Evolutionary conservation across 345 rosid genomes (phyloP).

Genomic region (Gossypioides kirkii): DNA sequence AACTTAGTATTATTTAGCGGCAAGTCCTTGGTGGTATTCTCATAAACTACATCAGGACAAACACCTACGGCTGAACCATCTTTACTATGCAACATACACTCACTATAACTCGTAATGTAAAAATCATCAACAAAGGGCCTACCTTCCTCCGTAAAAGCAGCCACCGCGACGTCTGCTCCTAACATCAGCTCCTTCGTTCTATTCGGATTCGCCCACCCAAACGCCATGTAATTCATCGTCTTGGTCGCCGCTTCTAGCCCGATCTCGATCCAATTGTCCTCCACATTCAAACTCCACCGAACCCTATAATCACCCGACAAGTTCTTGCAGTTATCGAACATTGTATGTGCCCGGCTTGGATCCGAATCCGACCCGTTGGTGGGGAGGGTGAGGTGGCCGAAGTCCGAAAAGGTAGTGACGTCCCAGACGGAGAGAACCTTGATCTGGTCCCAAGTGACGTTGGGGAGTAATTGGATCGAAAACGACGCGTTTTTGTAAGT

Average conservation of each 20-base stretch:
- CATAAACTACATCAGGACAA: conserved; percentile 76
- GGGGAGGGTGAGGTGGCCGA: conserved; percentile 62
- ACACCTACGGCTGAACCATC: conserved; percentile 68
- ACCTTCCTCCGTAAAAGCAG: conserved; percentile 73
- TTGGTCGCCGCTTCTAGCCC: conserved; percentile 76
- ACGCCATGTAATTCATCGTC: conserved; percentile 74
- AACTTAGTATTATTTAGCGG: conserved; percentile 54
- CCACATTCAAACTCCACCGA: conserved; percentile 68
- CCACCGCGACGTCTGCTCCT: conserved; percentile 72
- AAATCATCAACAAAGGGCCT: conserved; percentile 82
- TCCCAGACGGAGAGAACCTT: conserved; percentile 72
- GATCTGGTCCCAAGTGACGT: conserved; percentile 62
- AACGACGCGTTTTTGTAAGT: conserved; percentile 67
- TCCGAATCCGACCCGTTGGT: conserved; percentile 27
- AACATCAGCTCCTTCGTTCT: conserved; percentile 49
- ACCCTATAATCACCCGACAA: conserved; percentile 59
- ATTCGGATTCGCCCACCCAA: conserved; percentile 79
- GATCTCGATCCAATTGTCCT: conserved; percentile 57
- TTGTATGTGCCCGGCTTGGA: conserved; percentile 40
- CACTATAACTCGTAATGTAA: conserved; percentile 60
- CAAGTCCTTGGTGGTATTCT: neutral
- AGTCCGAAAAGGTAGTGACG: conserved; percentile 56
- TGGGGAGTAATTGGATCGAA: conserved; percentile 38
- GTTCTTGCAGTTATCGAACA: conserved; percentile 77
- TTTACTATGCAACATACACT: conserved; percentile 46